Conservation (phyloP, 306 rosid species). For the Canavalia ensiformis region DNA sequence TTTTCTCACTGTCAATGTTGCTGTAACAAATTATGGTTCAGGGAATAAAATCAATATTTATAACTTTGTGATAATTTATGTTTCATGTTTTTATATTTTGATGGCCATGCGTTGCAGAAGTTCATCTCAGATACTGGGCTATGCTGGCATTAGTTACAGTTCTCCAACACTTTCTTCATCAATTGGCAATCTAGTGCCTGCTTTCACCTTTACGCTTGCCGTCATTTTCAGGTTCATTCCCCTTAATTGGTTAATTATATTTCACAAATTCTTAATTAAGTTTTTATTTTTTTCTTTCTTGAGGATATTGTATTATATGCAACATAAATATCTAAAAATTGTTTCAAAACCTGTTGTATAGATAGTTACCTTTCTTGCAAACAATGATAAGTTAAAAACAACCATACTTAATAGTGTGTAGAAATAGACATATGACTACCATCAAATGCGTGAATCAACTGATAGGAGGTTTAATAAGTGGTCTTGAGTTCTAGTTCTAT, state of each 20-base stretch:
- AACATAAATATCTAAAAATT: no score
- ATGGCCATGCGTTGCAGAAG: constrained; percentile 56
- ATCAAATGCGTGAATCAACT: no score
- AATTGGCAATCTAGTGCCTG: constrained; percentile 86
- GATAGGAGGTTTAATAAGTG: no score
- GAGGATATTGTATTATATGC: not conserved
- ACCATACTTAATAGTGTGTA: not conserved
- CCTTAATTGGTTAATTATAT: not conserved
- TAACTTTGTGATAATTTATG: not conserved
- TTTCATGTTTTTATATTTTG: constrained; percentile 14
- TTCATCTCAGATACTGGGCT: constrained; percentile 79
- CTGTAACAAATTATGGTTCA: not conserved
- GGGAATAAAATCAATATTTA: not conserved
- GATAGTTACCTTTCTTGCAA: not conserved
- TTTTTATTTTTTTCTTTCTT: not conserved
- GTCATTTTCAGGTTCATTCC: constrained; percentile 72
- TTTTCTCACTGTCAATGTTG: no score
- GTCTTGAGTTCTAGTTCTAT: no score
- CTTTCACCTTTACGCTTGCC: constrained; percentile 90
- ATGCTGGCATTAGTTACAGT: constrained; percentile 73
- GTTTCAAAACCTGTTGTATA: not conserved
- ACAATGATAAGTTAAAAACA: not conserved
- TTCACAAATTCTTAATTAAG: not conserved
- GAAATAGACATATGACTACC: no score
- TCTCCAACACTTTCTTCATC: constrained; percentile 97